A percentile compares a stretch with the other conserved stretches of the same genome.
Evolutionary conservation across 129 eudicot species (phyloP).

Genomic region (Deinandra increscens): DNA sequence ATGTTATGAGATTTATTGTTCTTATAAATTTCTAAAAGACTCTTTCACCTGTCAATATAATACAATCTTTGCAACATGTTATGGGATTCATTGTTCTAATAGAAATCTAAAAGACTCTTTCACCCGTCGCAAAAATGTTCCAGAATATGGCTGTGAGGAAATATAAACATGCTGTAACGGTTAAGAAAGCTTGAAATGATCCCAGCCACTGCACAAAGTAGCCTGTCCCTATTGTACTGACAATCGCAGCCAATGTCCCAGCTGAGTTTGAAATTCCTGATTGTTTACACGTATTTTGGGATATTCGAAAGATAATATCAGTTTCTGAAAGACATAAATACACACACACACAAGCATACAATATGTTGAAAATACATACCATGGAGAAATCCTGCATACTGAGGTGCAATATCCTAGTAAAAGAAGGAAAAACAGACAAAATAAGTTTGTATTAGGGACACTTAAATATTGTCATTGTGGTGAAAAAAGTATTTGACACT

Average conservation of each 20-base stretch:
- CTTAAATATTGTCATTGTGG: too few relatives aligned
- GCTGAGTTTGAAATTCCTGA: conserved; percentile 90
- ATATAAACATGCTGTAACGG: conserved; percentile 77
- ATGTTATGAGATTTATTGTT: neutral
- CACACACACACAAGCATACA: neutral
- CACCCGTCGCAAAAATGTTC: conserved; percentile 82
- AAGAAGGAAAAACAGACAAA: conserved; percentile 4
- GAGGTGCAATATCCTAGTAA: conserved; percentile 91
- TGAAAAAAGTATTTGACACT: too few relatives aligned
- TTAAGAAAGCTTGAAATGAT: conserved; percentile 86
- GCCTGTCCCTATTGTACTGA: conserved; percentile 93
- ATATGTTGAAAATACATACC: conserved; percentile 46
- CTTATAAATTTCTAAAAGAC: conserved; percentile 42
- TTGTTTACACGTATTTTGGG: neutral
- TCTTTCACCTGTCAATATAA: conserved; percentile 52
- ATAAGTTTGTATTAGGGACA: neutral
- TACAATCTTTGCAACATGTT: conserved; percentile 1
- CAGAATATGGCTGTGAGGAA: conserved; percentile 74
- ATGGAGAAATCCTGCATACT: conserved; percentile 84
- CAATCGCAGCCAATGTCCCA: conserved; percentile 88
- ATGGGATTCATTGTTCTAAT: neutral
- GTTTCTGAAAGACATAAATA: neutral
- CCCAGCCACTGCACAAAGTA: conserved; percentile 92
- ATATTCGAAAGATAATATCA: neutral
- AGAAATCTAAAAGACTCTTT: conserved; percentile 55